Evolutionary conservation across 2,329 filamentous ascomycete genomes (phyloP).

Genomic region (Colletotrichum musicola): DNA sequence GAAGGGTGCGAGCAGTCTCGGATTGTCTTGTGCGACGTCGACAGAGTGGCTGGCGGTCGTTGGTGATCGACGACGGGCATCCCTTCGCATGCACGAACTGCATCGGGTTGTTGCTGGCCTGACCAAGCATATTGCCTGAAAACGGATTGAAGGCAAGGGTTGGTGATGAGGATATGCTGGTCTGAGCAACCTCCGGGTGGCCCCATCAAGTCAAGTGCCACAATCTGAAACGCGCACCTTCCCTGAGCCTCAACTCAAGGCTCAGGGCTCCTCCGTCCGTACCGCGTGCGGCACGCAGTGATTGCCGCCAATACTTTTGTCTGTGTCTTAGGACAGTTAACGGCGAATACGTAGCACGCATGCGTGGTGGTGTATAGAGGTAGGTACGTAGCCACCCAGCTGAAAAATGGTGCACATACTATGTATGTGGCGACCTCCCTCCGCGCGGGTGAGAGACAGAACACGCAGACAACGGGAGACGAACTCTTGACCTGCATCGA

Average conservation of each 20-base stretch:
- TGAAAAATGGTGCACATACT: not conserved
- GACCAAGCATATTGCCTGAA: constrained; percentile 32
- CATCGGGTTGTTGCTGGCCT: constrained; percentile 20
- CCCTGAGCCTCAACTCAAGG: constrained; percentile 22
- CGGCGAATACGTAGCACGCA: too few species aligned
- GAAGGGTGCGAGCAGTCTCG: constrained; percentile 26
- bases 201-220: constrained; percentile 33
- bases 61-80: constrained; percentile 36
- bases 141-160: not conserved
- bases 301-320: too few species aligned
- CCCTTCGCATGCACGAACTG: constrained; percentile 36
- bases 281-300: too few species aligned
- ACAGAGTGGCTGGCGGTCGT: constrained; percentile 30
- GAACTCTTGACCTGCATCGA: constrained; percentile 20
- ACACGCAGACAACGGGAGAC: constrained; percentile 18
- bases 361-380: too few species aligned
- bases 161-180: constrained; percentile 32
- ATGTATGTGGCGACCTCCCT: not conserved
- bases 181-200: constrained; percentile 15
- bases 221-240: constrained; percentile 33
- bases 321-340: too few species aligned
- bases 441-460: not conserved
- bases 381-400: too few species aligned
- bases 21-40: constrained; percentile 24
- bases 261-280: too few species aligned